Percentiles rank a stretch among this genome's conserved stretches.
Evolutionary conservation across 179 eudicot species (phyloP).

Genomic region (Silene vulgaris): DNA sequence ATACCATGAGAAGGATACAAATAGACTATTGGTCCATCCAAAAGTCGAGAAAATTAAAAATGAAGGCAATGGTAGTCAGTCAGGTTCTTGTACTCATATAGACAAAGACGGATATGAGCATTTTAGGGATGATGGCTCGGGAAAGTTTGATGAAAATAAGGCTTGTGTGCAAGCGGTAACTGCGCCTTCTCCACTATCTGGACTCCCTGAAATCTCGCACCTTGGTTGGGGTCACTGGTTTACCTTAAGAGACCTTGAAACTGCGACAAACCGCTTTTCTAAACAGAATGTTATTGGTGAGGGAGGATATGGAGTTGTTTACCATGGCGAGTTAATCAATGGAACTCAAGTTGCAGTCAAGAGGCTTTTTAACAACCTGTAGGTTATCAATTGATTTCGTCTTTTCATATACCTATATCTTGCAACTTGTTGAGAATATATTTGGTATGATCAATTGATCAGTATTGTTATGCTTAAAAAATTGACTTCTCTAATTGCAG

Average conservation of each 20-base stretch:
- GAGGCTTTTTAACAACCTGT: conserved; percentile 76
- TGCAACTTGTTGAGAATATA: not conserved
- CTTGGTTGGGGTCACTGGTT: conserved; percentile 91
- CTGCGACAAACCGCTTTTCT: conserved; percentile 63
- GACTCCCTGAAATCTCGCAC: conserved; percentile 69
- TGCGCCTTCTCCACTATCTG: conserved; percentile 57
- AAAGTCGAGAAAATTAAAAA: conserved; percentile 41
- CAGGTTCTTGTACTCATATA: conserved; percentile 44
- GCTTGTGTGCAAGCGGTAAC: conserved; percentile 34
- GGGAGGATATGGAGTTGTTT: conserved; percentile 84
- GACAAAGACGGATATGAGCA: conserved; percentile 46
- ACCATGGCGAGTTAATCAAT: conserved; percentile 56
- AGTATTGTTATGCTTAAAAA: not conserved
- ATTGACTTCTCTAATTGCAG: conserved; percentile 30
- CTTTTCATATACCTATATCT: conserved; percentile 12
- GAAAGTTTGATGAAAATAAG: conserved; percentile 15
- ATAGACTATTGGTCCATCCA: conserved; percentile 41
- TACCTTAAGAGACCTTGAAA: conserved; percentile 68
- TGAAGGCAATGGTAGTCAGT: conserved; percentile 39
- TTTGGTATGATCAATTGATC: conserved; percentile 3
- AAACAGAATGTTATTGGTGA: conserved; percentile 74
- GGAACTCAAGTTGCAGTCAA: conserved; percentile 74
- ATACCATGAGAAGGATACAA: conserved; percentile 48
- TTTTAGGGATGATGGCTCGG: conserved; percentile 41
- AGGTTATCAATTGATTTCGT: conserved; percentile 29